Evolutionary conservation across 495 filamentous ascomycete species (phyloP), one percentile per base, ranked within the genome.

Genomic region (Penicillium soppii): DNA sequence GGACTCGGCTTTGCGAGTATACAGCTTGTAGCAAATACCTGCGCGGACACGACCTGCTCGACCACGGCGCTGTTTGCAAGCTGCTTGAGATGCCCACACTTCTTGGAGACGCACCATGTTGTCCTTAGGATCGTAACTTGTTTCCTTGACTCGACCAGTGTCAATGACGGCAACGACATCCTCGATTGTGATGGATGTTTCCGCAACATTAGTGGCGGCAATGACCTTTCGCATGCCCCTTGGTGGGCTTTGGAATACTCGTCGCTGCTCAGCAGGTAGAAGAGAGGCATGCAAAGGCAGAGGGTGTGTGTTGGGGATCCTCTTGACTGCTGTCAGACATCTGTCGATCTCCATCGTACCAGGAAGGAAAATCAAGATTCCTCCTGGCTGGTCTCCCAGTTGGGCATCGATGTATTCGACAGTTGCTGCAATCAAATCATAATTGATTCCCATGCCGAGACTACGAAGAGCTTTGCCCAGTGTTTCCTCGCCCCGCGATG

Each of bases 141-240:
- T 97, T 69, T 98, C 94, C 66, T 97, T 97, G 17, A 98, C 92
- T 25, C 89, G 83, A 15, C 94, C 94, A 6, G 87, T 91, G 62
- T 98, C 94, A 44, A 98, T 95, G 42, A 98, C 95, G 19, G 91
- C 94, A 10, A 97, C 92, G 27, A 97, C 87, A 59, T 98, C 94
- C 50, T 94, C 89, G 43, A 98, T 98, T 0, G 94, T 98, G 61
- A 98, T 97, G 8, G 94, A 97, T 0, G 94, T 98, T 65, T 98
- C 94, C 2, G 94, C 94, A 13, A 98, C 92, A 57, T 98, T 98
- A 13, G 94, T 98, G 1, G 94, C 88, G 9, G 89, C 88, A 19
- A 98, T 86, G 32, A 98, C 84, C 70, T 98, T 98, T 19, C 94
- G 77, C 68, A 87, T 90, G 1, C 90, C 91, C 17, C 66, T 66